Evolutionary conservation across 2,329 filamentous ascomycete genomes (phyloP).

Genomic region (Botrytis porri): DNA sequence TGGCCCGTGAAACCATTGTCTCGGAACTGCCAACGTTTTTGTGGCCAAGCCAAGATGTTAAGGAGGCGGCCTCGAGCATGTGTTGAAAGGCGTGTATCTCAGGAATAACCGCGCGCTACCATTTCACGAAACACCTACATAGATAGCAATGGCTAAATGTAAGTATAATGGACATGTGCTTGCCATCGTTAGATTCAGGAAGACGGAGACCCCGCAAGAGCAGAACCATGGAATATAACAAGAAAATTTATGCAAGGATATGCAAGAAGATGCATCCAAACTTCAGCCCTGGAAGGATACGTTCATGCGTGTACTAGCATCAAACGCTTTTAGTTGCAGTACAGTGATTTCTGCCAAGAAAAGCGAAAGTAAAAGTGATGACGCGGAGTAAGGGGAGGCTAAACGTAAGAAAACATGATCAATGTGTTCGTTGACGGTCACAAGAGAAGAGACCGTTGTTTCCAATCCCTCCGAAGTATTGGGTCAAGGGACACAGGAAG

Average conservation of each 20-base stretch:
- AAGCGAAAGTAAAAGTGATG: neutral
- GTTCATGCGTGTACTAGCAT: neutral
- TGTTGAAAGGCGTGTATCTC: neutral
- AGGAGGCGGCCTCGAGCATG: neutral
- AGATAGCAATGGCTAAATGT: neutral
- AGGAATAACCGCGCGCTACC: neutral
- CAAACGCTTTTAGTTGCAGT: neutral
- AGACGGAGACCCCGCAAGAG: neutral
- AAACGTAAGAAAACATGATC: neutral
- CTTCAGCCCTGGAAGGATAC: neutral
- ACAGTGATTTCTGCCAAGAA: neutral
- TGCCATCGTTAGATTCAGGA: neutral
- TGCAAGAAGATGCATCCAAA: neutral
- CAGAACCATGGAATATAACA: neutral
- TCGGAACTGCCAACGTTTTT: neutral
- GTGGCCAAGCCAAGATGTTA: neutral
- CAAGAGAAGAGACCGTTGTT: neutral
- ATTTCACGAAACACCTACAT: neutral
- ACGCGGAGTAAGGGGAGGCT: neutral
- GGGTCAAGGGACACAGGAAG: neutral
- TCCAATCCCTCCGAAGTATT: neutral
- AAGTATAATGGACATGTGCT: neutral
- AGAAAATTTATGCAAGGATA: neutral
- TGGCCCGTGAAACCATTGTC: neutral
- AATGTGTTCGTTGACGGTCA: neutral